These are phyloP conservation scores for Rubroshorea leprosula DNA, from an alignment of 345 rosid genomes.

Conservation along the genomic window DNA sequence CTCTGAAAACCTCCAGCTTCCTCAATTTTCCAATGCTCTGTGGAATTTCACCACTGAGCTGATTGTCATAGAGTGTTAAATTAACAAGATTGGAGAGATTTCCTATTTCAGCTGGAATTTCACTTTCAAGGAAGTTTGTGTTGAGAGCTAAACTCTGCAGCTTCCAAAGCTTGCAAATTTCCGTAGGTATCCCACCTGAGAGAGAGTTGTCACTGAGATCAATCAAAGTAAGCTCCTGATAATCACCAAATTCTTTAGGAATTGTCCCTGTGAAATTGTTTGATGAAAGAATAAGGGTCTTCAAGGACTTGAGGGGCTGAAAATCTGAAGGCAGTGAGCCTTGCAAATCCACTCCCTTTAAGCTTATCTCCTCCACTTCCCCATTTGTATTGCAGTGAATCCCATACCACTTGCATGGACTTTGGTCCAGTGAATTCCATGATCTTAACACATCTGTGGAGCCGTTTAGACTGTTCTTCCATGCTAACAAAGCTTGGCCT, in stretches of 20 bases:
- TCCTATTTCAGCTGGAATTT: slow-evolving; percentile 63
- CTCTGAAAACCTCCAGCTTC: slow-evolving; percentile 53
- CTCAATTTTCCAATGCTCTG: slow-evolving; percentile 58
- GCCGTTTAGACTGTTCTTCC: slow-evolving; percentile 65
- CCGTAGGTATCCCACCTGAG: slow-evolving; percentile 65
- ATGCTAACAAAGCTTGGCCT: slow-evolving; percentile 63
- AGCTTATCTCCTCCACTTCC: slow-evolving; percentile 45
- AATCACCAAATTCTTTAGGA: slow-evolving; percentile 65
- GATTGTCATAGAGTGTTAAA: slow-evolving; percentile 72
- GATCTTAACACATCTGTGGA: slow-evolving; percentile 41
- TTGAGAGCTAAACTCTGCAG: slow-evolving; percentile 54
- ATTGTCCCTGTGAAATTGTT: slow-evolving; percentile 67
- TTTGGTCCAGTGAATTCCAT: slow-evolving; percentile 51
- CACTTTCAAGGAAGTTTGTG: slow-evolving; percentile 72
- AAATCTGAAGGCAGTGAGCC: slow-evolving; percentile 61
- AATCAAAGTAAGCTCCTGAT: slow-evolving; percentile 39
- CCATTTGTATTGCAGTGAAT: slow-evolving; percentile 61
- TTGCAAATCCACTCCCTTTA: slow-evolving; percentile 55
- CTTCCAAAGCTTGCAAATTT: slow-evolving; percentile 56
- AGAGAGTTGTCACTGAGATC: slow-evolving; percentile 75
- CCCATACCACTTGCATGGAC: slow-evolving; percentile 78
- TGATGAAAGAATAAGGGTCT: slow-evolving; percentile 53
- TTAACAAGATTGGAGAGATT: slow-evolving; percentile 49
- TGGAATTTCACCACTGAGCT: slow-evolving; percentile 69
- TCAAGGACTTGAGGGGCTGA: slow-evolving; percentile 48